phyloP scores from a whole-genome alignment of 768 basidiomycete genomes.

The Russula foetens region DNA sequence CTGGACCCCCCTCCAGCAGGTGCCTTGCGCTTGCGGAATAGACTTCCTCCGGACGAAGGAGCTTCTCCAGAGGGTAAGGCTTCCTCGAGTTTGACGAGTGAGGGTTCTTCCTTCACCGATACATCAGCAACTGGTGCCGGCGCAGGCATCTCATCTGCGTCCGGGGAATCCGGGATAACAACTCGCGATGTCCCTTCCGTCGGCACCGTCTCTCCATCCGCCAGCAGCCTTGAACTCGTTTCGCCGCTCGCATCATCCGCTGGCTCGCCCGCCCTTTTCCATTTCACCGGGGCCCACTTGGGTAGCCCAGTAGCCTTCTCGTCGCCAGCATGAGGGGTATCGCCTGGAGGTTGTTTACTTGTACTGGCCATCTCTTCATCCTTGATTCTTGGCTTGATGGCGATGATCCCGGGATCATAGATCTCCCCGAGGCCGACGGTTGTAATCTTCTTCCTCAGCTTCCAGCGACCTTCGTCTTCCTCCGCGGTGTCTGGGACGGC shows the following conservation, averaged over 20 bases:
- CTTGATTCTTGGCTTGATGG: slow-evolving; percentile 54
- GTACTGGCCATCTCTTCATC: slow-evolving; percentile 28
- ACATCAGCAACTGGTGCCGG: background rate
- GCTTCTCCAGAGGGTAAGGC: background rate
- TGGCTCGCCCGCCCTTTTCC: slow-evolving; percentile 17
- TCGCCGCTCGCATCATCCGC: background rate
- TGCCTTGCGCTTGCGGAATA: slow-evolving; percentile 18
- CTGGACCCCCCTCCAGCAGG: slow-evolving; percentile 10
- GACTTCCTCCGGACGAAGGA: slow-evolving; percentile 1
- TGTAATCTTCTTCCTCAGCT: slow-evolving; percentile 56
- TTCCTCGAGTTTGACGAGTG: slow-evolving; percentile 11
- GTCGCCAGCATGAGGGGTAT: background rate
- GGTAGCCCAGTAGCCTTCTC: background rate
- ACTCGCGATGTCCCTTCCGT: background rate
- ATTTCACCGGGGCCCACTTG: slow-evolving; percentile 19
- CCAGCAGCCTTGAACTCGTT: background rate
- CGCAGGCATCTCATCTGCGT: background rate
- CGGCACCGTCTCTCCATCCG: background rate
- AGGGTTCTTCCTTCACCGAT: slow-evolving; percentile 4
- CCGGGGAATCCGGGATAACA: background rate
- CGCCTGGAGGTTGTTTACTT: background rate
- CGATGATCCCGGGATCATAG: slow-evolving; percentile 70
- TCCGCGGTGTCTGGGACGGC: slow-evolving; percentile 29
- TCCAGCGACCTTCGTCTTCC: slow-evolving; percentile 50
- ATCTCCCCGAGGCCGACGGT: slow-evolving; percentile 62